Evolutionary conservation across 805 yeast species (phyloP).

Genomic region (Ogataea angusta): DNA sequence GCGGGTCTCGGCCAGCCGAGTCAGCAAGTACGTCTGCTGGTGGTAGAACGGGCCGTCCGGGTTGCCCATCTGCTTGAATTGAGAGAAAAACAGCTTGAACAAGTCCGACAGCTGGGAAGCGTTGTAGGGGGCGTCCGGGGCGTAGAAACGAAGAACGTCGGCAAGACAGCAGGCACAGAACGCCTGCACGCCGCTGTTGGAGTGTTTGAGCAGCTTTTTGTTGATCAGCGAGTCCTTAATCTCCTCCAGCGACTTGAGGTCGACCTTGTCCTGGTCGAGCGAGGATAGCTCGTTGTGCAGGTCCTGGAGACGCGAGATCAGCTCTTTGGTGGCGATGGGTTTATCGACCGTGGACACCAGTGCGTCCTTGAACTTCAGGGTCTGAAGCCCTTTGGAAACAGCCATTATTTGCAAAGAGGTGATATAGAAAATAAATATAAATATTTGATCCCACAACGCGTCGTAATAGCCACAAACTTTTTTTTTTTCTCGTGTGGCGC

Average conservation of each 20-base stretch:
- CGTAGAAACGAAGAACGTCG: conserved; percentile 72
- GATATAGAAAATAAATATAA: neutral
- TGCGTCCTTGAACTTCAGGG: conserved; percentile 13
- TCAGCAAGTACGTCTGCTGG: conserved; percentile 63
- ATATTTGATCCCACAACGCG: conserved; percentile 14
- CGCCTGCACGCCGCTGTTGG: conserved; percentile 67
- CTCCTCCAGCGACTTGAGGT: conserved; percentile 41
- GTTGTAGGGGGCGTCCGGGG: conserved; percentile 88
- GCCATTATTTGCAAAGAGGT: conserved; percentile 13
- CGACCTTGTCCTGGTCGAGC: conserved; percentile 57
- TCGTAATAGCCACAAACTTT: conserved; percentile 2
- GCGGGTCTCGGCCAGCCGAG: conserved; percentile 69
- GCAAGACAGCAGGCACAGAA: conserved; percentile 69
- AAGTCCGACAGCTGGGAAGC: conserved; percentile 58
- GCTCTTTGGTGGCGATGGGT: conserved; percentile 60
- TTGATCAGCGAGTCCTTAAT: conserved; percentile 53
- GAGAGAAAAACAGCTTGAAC: conserved; percentile 62
- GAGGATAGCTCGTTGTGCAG: conserved; percentile 63
- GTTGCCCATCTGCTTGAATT: conserved; percentile 50
- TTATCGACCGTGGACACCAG: conserved; percentile 55
- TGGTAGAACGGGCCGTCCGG: conserved; percentile 57
- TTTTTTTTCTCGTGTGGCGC: conserved; percentile 1
- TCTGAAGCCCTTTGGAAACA: conserved; percentile 16
- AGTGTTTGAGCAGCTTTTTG: conserved; percentile 55
- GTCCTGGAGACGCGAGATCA: conserved; percentile 51